Base-by-base conservation (phyloP, 352 stramenopile genomes). In the Phytophthora citricola region DNA sequence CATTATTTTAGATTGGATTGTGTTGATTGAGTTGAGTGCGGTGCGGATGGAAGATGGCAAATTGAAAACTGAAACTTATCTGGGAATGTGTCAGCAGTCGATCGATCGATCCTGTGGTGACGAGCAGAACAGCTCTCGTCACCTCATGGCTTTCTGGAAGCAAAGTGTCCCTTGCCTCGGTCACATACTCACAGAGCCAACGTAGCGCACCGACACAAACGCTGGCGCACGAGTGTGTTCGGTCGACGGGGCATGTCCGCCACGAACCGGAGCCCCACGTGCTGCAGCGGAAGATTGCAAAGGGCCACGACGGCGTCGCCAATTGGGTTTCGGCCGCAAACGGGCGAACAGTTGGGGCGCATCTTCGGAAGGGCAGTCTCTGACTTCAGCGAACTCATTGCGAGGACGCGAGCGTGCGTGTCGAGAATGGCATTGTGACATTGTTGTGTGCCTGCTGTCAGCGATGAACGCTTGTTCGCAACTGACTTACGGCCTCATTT, bases 261-360 rank as follows among this genome's bases (percentile, higher is more conserved):
- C 56, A 71, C 20, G 44, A 62, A 52, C 26, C 20, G 27, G 20
- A 32, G 29, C 26, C 43, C 50, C 64, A 73, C 10, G 26, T 73
- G 64, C 58, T 67, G 58, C 47, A 34, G 52, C 39, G 29, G 58
- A 64, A 73, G 51, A 59, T 63, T 54, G 52, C 38, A 69, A 46
- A n/a, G 38, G 34, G 47, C 49, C 55, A 66, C 43, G 27, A 44
- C 41, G 12, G 43, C 47, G 46, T 53, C 38, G 45, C 22, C 32
- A 40, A 58, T 72, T 41, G 29, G 39, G 31, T 31, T 39, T 54
- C 46, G 31, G 44, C 49, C 27, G 39, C 39, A 62, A 41, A 45
- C 7, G 46, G 34, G 39, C 9, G 32, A 51, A 63, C 47, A 61
- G 63, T 55, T 60, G 54, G 48, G 29, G 32, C 49, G 45, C 12